phyloP scores from a whole-genome alignment of 176 grass and related monocot species.

The Ensete glaucum region DNA sequence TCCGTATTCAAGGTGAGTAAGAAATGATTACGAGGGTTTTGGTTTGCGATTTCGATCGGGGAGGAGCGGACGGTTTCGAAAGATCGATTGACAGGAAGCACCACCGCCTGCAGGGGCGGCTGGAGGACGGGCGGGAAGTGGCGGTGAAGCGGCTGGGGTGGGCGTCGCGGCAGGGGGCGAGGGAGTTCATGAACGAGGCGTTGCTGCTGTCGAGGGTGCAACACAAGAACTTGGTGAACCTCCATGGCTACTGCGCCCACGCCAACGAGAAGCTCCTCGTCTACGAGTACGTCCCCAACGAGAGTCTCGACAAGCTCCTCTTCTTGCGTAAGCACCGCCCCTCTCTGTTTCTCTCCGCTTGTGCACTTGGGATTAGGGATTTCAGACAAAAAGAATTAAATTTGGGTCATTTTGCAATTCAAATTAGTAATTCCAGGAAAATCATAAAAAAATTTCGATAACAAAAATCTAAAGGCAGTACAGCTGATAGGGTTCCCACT shows the following conservation, averaged over 20 bases:
- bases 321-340: conserved; percentile 31
- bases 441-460: background rate
- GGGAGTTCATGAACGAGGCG: conserved; percentile 83
- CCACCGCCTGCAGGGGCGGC: conserved; percentile 17
- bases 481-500: background rate
- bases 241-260: conserved; percentile 56
- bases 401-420: background rate
- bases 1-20: conserved; percentile 52
- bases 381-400: too few relatives aligned
- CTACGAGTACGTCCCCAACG: conserved; percentile 87
- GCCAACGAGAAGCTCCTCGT: conserved; percentile 70
- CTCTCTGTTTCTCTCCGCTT: background rate
- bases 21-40: background rate
- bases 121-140: conserved; percentile 63
- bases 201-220: conserved; percentile 71
- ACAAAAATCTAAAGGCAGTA: background rate
- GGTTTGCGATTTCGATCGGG: background rate
- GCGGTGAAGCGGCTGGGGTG: conserved; percentile 69
- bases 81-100: background rate
- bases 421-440: background rate
- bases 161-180: conserved; percentile 46
- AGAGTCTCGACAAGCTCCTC: conserved; percentile 95
- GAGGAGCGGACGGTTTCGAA: background rate
- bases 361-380: too few relatives aligned
- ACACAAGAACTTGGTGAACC: conserved; percentile 85